phyloP scores from a whole-genome alignment of 2,329 filamentous ascomycete genomes.

The Colletotrichum sp. region DNA sequence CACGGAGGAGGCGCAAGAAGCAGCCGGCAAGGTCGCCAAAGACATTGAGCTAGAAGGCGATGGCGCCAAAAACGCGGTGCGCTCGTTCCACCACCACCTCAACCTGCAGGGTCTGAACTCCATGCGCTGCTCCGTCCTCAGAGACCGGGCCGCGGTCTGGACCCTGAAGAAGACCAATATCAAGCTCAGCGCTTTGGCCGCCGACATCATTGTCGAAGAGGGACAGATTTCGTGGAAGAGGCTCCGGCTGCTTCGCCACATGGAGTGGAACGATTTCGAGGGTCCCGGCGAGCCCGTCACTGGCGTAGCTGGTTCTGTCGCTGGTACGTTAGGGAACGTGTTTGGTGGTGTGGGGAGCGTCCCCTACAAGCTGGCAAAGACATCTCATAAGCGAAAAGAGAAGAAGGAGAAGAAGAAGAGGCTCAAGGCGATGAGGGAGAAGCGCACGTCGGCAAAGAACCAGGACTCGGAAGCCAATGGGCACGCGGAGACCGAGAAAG shows the following conservation, averaged over 20 bases:
- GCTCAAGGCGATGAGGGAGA: slow-evolving; percentile 34
- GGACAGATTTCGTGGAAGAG: slow-evolving; percentile 68
- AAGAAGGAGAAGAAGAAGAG: slow-evolving; percentile 55
- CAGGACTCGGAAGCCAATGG: neutral
- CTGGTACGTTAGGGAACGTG: slow-evolving; percentile 61
- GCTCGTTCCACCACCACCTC: slow-evolving; percentile 68
- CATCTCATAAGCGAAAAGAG: slow-evolving; percentile 57
- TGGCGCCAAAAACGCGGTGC: slow-evolving; percentile 72
- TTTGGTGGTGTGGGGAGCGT: slow-evolving; percentile 69
- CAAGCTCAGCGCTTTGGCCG: slow-evolving; percentile 67
- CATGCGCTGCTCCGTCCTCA: slow-evolving; percentile 71
- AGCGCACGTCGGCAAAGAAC: slow-evolving; percentile 17
- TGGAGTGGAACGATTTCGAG: slow-evolving; percentile 79
- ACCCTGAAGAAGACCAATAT: slow-evolving; percentile 64
- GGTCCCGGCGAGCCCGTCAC: slow-evolving; percentile 77
- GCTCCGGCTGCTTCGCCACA: slow-evolving; percentile 67
- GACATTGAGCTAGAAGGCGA: slow-evolving; percentile 69
- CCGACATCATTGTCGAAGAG: slow-evolving; percentile 65
- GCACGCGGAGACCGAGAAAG: slow-evolving; percentile 19
- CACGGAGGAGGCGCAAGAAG: slow-evolving; percentile 62
- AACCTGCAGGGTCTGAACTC: slow-evolving; percentile 53
- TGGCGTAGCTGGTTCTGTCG: slow-evolving; percentile 65
- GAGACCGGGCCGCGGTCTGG: slow-evolving; percentile 70
- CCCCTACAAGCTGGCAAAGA: slow-evolving; percentile 65
- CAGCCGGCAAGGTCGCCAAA: slow-evolving; percentile 63